Base-by-base conservation (phyloP, 1,284 basidiomycete species). In the Meira miltonrushii region DNA sequence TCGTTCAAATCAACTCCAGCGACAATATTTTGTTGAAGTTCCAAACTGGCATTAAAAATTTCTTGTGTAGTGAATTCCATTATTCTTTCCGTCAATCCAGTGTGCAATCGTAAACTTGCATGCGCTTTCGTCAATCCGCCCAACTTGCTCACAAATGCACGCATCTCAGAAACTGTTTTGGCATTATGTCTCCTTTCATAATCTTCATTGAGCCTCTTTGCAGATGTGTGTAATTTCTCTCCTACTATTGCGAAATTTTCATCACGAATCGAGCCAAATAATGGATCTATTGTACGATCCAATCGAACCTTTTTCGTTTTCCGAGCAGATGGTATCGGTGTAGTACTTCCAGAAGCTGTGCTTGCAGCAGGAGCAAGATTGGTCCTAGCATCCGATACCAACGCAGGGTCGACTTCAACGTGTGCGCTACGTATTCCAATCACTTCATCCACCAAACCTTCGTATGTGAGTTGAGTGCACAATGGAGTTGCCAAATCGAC, bases 401-500 rank as follows among this genome's bases (percentile, higher is more conserved):
- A 81, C 37, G 87, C 86, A 48, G 86, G 83, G 44, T 95, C 92
- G 13, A 97, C 82, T 75, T 97, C 92, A 54, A 94, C 87, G 71
- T 95, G 89, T 2, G 89, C 88, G 70, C 95, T 91, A 78, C 85
- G 88, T 64, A 98, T 88, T 1, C 90, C 90, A 48, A 96, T 82
- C 44, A 92, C 82, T 77, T 98, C 95, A 72, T 98, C 94, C n/a
- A 97, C 83, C 46, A 99, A 86, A 15, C 95, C 95, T 77, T 96
- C 88, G 72, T 97, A 99, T 0, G 95, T 99, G 57, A 98, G 82
- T 74, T 98, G 94, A 1, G 94, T 98, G 49, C 94, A 86, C 56
- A 98, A 83, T 1, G 94, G 92, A 0, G 94, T 96, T 55, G 95
- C 87, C 86, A 96, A 89, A 77, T 98, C 95, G n/a, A 90, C 86